These are phyloP conservation scores for Cryphonectria carpinicola DNA, from an alignment of 2,329 filamentous ascomycete species.

Conservation along the genomic window DNA sequence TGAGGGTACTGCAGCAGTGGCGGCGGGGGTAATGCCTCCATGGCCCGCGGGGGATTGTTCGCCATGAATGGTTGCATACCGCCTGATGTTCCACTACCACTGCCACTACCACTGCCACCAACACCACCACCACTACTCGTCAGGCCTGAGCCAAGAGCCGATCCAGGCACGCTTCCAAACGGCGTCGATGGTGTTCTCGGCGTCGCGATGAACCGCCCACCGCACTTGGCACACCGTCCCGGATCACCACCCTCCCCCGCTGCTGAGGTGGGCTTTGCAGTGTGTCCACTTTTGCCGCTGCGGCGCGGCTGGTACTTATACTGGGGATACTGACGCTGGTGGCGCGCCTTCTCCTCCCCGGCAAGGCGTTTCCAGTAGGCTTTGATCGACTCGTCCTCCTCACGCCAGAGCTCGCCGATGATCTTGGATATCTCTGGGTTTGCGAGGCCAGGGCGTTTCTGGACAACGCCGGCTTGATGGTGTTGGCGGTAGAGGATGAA, in stretches of 20 bases:
- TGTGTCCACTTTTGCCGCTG: constrained; percentile 45
- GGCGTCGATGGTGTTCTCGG: constrained; percentile 62
- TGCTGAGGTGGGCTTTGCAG: constrained; percentile 37
- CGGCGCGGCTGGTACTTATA: constrained; percentile 92
- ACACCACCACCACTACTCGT: constrained; percentile 28
- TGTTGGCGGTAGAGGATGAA: constrained; percentile 98
- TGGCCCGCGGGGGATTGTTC: constrained; percentile 35
- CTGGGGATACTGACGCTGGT: constrained; percentile 87
- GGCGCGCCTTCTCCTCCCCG: constrained; percentile 89
- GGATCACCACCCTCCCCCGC: constrained; percentile 48
- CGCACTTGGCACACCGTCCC: constrained; percentile 71
- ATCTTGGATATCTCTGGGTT: constrained; percentile 98
- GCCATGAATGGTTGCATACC: constrained; percentile 32
- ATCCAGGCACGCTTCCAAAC: constrained; percentile 33
- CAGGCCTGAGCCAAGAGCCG: constrained; percentile 33
- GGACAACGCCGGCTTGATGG: constrained; percentile 80
- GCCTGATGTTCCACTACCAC: constrained; percentile 7
- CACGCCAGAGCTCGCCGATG: constrained; percentile 90
- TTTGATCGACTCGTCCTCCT: constrained; percentile 74
- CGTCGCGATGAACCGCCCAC: constrained; percentile 67
- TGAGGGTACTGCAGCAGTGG: constrained; percentile 33
- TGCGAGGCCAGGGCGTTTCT: constrained; percentile 82
- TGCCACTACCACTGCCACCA: no score
- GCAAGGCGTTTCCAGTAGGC: constrained; percentile 87
- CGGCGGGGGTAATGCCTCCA: constrained; percentile 34